Conservation (phyloP, 1,284 basidiomycete genomes). For the Coriolopsis trogii region DNA sequence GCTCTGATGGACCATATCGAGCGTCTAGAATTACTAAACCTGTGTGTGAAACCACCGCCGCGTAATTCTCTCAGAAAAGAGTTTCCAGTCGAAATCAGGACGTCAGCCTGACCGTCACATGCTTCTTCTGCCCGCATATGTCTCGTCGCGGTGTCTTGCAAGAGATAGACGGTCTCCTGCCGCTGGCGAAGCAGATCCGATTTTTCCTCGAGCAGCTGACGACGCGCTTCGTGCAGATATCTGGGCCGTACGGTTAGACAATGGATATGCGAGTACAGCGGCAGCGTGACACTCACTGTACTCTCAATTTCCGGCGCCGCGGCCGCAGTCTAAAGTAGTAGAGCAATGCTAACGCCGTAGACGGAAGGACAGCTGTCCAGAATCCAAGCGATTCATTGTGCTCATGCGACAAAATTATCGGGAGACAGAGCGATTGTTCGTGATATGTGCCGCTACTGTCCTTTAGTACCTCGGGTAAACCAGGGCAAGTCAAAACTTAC, state of each 20-base stretch:
- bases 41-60: slow-evolving; percentile 33
- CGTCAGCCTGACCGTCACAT: slow-evolving; percentile 31
- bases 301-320: slow-evolving; percentile 33
- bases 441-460: slow-evolving; percentile 35
- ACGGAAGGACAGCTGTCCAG: slow-evolving; percentile 37
- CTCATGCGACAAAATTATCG: slow-evolving; percentile 38
- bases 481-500: slow-evolving; percentile 31
- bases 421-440: slow-evolving; percentile 38
- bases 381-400: slow-evolving; percentile 33
- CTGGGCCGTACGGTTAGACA: slow-evolving; percentile 25
- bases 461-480: slow-evolving; percentile 2
- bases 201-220: slow-evolving; percentile 59
- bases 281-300: slow-evolving; percentile 30
- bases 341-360: slow-evolving; percentile 34
- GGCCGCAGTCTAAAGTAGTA: slow-evolving; percentile 40
- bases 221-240: slow-evolving; percentile 53
- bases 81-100: slow-evolving; percentile 4
- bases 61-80: slow-evolving; percentile 4
- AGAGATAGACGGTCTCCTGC: slow-evolving; percentile 49
- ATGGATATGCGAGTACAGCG: neutral
- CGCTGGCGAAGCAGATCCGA: slow-evolving; percentile 60
- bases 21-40: slow-evolving; percentile 78
- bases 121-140: slow-evolving; percentile 45
- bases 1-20: slow-evolving; percentile 62
- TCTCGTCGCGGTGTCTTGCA: slow-evolving; percentile 48